Percentiles rank a stretch among this genome's conserved stretches.
These are phyloP conservation scores for Apiospora marii DNA, from an alignment of 2,329 filamentous ascomycete species.

Conservation along the genomic window DNA sequence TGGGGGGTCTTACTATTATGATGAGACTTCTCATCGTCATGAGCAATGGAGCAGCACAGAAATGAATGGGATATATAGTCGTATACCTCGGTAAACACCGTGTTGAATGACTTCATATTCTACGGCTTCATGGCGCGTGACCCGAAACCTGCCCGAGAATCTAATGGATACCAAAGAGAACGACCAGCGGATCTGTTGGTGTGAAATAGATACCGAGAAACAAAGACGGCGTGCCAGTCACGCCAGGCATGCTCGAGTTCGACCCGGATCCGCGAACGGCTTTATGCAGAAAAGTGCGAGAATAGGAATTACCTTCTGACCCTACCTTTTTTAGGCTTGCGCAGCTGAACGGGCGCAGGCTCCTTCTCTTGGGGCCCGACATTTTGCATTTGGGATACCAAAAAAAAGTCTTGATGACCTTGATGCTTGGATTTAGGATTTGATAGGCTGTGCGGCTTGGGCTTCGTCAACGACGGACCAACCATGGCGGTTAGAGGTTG, in stretches of 20 bases:
- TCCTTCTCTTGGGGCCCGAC: constrained; percentile 32
- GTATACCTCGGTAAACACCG: constrained; percentile 19
- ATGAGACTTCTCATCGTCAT: constrained; percentile 12
- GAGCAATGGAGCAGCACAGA: not conserved
- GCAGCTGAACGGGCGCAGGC: constrained; percentile 40
- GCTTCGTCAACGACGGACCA: constrained; percentile 43
- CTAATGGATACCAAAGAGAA: constrained; percentile 35
- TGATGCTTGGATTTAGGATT: constrained; percentile 39
- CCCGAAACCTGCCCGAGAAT: not conserved
- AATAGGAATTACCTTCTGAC: constrained; percentile 33
- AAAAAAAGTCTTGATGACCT: constrained; percentile 21
- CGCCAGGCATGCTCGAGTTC: constrained; percentile 21
- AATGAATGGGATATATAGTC: constrained; percentile 22
- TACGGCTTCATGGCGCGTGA: constrained; percentile 40
- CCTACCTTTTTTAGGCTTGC: constrained; percentile 27
- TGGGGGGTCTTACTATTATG: not conserved
- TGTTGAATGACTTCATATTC: constrained; percentile 21
- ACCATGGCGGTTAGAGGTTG: constrained; percentile 51
- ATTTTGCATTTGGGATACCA: constrained; percentile 38
- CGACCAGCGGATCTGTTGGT: constrained; percentile 40
- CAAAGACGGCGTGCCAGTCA: constrained; percentile 31
- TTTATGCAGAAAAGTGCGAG: constrained; percentile 38
- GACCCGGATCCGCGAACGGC: constrained; percentile 37
- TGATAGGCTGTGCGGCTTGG: constrained; percentile 53
- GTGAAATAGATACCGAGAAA: constrained; percentile 29